These are phyloP conservation scores for Candida smagusa DNA, from an alignment of 1,139 yeast species.

Conservation along the genomic window DNA sequence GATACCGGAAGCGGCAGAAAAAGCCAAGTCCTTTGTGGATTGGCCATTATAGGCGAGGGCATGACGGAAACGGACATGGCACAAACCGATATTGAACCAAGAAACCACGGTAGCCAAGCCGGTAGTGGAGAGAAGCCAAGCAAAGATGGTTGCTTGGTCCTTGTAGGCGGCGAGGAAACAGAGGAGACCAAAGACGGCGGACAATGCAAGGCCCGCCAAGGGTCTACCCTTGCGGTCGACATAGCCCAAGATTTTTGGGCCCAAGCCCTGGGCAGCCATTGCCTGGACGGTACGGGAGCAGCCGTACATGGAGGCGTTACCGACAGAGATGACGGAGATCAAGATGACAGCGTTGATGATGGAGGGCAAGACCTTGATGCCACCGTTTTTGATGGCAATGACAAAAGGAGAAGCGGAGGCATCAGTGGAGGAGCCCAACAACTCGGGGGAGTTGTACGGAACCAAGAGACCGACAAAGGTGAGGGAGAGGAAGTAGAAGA, in stretches of 20 bases:
- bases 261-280: constrained; percentile 40
- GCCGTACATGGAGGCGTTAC: constrained; percentile 45
- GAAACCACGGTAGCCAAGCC: constrained; percentile 43
- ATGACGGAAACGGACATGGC: constrained; percentile 37
- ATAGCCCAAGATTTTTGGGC: constrained; percentile 33
- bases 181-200: constrained; percentile 37
- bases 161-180: constrained; percentile 42
- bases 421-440: constrained; percentile 24
- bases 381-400: constrained; percentile 41
- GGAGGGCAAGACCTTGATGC: constrained; percentile 40
- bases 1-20: constrained; percentile 28
- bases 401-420: constrained; percentile 43
- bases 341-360: constrained; percentile 42
- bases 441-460: constrained; percentile 28
- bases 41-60: constrained; percentile 32
- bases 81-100: constrained; percentile 40
- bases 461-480: constrained; percentile 38
- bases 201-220: constrained; percentile 32
- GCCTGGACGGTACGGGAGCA: constrained; percentile 42
- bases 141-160: constrained; percentile 34
- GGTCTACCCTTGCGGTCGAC: constrained; percentile 45
- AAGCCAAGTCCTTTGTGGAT: constrained; percentile 25
- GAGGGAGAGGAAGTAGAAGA: constrained; percentile 39
- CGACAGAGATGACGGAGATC: constrained; percentile 42
- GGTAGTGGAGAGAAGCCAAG: constrained; percentile 41